Percentiles rank a stretch among this genome's conserved stretches.
phyloP scores from a whole-genome alignment of 1,139 yeast genomes.

The Yamadazyma diddensiae region DNA sequence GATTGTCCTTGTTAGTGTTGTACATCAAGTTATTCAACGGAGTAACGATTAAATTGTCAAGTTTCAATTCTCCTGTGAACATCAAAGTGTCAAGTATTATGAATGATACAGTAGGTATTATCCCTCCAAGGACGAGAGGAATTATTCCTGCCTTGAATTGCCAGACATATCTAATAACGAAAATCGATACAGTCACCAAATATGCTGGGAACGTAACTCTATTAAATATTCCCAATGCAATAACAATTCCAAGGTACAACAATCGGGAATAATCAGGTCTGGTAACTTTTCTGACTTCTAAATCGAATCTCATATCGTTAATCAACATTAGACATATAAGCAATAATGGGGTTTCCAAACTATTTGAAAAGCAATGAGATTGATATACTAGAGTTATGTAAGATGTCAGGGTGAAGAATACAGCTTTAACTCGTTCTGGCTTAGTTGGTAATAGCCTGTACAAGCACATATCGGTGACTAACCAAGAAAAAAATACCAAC shows the following conservation, averaged over 20 bases:
- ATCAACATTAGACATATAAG: conserved; percentile 53
- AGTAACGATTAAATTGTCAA: conserved; percentile 46
- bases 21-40: conserved; percentile 77
- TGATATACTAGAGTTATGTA: conserved; percentile 80
- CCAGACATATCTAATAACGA: conserved; percentile 35
- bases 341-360: conserved; percentile 73
- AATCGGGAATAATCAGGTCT: conserved; percentile 15
- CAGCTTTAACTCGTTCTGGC: conserved; percentile 61
- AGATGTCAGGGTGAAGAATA: conserved; percentile 69
- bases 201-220: conserved; percentile 82
- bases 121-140: conserved; percentile 26
- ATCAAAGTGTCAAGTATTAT: conserved; percentile 52
- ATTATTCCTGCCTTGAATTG: conserved; percentile 24
- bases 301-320: conserved; percentile 39
- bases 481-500: conserved; percentile 57
- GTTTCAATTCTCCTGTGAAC: conserved; percentile 9
- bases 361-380: conserved; percentile 84
- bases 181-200: conserved; percentile 56
- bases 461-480: conserved; percentile 51
- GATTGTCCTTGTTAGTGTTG: conserved; percentile 57
- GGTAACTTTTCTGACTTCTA: conserved; percentile 12
- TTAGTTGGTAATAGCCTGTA: conserved; percentile 52
- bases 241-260: conserved; percentile 47
- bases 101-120: conserved; percentile 33
- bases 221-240: conserved; percentile 74